Evolutionary conservation across 148 eudicot species (phyloP), one percentile per base, ranked within the genome.

Genomic region (Rhododendron ovatum): DNA sequence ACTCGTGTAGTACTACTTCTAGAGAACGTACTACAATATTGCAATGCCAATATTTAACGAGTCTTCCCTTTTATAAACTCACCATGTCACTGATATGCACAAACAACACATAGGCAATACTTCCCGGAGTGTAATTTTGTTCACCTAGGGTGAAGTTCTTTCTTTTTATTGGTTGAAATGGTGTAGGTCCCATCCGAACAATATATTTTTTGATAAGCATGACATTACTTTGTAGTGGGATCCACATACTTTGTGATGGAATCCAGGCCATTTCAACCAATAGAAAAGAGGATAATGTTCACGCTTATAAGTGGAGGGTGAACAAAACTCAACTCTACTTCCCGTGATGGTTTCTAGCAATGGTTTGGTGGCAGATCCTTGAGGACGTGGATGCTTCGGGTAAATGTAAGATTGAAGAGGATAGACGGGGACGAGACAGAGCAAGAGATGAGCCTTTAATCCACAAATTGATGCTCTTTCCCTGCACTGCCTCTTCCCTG

Each of bases 401-500:
- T 57, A 20, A 35, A 8, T 4, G 28, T 57, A 63, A n/a, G 84
- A 63, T 41, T 59, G 84, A 39, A 39, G 84, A 82, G 84, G 74
- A 39, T 3, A 82, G 84, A 82, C 84, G 33, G 74, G 75, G 84
- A 39, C 22, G 74, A 82, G 84, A 11, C 75, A 82, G 84, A 24
- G 84, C 84, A 82, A 39, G 84, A 41, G 75, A 82, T 61, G 84
- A 26, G 73, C 39, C 1, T 57, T 39, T 30, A 59, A 82, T 61
- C 50, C 1, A 20, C 53, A 3, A 18, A 50, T 39, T 83, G 76
- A 39, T 83, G 55, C 43, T 83, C 84, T 61, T 83, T 28, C 55
- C 76, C 55, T 83, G 84, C 84, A 83, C 84, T 83, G 77, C 77
- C 84, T 83, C 84, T 83, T 83, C 84, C 76, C 84, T 65, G 77